These are phyloP conservation scores for Theileria orientalis DNA, from an alignment of 169 alveolate species.

Conservation along the genomic window DNA sequence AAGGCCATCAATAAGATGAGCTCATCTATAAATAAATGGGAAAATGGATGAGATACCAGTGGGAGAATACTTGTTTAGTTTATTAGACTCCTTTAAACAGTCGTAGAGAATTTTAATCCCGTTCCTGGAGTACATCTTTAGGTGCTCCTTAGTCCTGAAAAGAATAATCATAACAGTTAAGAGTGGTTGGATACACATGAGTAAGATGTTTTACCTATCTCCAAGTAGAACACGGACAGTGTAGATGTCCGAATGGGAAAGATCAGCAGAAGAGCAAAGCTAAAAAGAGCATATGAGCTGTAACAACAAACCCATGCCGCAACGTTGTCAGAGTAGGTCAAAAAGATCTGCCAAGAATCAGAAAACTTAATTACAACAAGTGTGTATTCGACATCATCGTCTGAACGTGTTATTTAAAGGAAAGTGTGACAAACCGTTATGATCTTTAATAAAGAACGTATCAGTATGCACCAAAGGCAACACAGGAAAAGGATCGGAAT, in stretches of 20 bases:
- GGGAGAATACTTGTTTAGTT: slow-evolving; percentile 28
- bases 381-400: slow-evolving; percentile 24
- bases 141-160: slow-evolving; percentile 51
- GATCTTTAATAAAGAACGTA: slow-evolving; percentile 19
- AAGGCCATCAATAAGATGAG: slow-evolving; percentile 36
- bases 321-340: slow-evolving; percentile 41
- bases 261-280: slow-evolving; percentile 57
- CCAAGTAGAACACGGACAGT: slow-evolving; percentile 41
- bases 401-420: not conserved
- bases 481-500: not conserved
- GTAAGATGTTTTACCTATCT: slow-evolving; percentile 32
- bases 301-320: slow-evolving; percentile 42
- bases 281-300: not conserved
- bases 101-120: slow-evolving; percentile 47
- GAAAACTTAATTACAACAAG: slow-evolving; percentile 25
- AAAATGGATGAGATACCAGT: not conserved
- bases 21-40: slow-evolving; percentile 1
- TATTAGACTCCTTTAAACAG: slow-evolving; percentile 16
- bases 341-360: slow-evolving; percentile 61
- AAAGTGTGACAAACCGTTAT: not conserved
- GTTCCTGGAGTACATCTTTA: slow-evolving; percentile 49
- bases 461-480: slow-evolving; percentile 32
- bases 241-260: slow-evolving; percentile 47
- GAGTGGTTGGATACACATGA: not conserved
- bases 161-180: not conserved